Percentiles rank a stretch among this genome's conserved stretches.
Evolutionary conservation across 345 rosid genomes (phyloP).

Genomic region (Combretum micranthum): DNA sequence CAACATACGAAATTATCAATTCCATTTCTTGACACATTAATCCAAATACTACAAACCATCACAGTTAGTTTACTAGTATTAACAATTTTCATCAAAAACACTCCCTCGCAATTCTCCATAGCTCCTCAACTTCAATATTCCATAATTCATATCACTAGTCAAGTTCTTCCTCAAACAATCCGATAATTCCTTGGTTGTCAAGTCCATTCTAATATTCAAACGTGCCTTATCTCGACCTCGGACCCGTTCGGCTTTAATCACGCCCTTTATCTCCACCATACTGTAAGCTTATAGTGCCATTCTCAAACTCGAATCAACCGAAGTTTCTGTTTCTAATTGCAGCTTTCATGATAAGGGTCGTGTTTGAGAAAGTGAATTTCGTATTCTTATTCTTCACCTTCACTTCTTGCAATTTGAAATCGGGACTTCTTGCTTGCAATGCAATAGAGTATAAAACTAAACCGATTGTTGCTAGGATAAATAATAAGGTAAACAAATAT

Average conservation of each 20-base stretch:
- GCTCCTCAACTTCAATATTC: constrained; percentile 11
- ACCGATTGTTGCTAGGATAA: constrained; percentile 6
- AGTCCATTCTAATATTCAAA: not conserved
- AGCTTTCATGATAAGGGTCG: not conserved
- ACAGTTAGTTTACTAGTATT: constrained; percentile 5
- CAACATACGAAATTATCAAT: constrained; percentile 8
- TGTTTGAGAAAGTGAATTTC: not conserved
- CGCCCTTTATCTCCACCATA: constrained; percentile 8
- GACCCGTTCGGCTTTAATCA: not conserved
- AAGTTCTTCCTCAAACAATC: not conserved
- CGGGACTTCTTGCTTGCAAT: constrained; percentile 13
- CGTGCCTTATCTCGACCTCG: not conserved
- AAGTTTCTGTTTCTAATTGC: constrained; percentile 16
- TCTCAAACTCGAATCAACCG: constrained; percentile 11
- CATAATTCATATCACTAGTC: constrained; percentile 4
- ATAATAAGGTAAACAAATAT: constrained; percentile 2
- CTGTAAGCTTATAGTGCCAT: not conserved
- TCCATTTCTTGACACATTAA: constrained; percentile 1
- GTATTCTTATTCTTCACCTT: not conserved
- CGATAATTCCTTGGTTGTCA: not conserved
- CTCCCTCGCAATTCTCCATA: constrained; percentile 12
- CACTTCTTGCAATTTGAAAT: constrained; percentile 3
- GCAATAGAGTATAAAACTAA: constrained; percentile 12
- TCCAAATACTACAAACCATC: constrained; percentile 12
- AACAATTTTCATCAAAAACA: constrained; percentile 5